Base-by-base conservation (phyloP, 257 asterid genomes). In the Cruciata laevipes region DNA sequence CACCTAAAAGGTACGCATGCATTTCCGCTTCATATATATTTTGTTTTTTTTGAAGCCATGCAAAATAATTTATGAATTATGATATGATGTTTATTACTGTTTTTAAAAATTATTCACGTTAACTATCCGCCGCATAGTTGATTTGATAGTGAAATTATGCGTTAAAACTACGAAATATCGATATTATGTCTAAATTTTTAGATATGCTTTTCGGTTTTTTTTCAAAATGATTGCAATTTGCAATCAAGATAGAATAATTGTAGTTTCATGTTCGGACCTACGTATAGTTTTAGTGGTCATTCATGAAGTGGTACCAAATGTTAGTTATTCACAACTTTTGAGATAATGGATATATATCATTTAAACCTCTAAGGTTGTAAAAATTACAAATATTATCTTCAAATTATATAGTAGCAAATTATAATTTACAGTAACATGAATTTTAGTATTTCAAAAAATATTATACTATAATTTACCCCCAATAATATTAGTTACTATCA, bases 1-100 rank as follows among this genome's bases (percentile, higher is more conserved):
- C 93, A 89, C 73, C 88, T 89, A 55, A 73, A 87, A 83, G 96
- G 96, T 86, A 84, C 6, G 20, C 2, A 11, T 70, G 20, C 2
- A 11, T 70, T 59, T 51, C 52, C 7, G 6, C 44, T 37, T 30
- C 65, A 21, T n/a, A 18, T n/a, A 23, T 42, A 18, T n/a, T 14
- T 10, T 20, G 20, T 18, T 63, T 53, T 53, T 53, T 10, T 2
- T 32, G 18, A 40, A 20, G 38, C 56, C 17, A 42, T 42, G 10
- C 10, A 59, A 30, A 16, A 30, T 4, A 23, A 57, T 24, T 23
- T 57, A 21, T 3, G 30, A 57, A 8, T 3, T 42, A 4, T 2
- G 0, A 35, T 42, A 4, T 2, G 0, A 35, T 35, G 38, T 4
- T 35, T 35, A 35, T 42, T 42, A 40, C 4, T 42, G 6, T 38